Conservation (phyloP, 495 filamentous ascomycete genomes). For the Xylaria grammica region DNA sequence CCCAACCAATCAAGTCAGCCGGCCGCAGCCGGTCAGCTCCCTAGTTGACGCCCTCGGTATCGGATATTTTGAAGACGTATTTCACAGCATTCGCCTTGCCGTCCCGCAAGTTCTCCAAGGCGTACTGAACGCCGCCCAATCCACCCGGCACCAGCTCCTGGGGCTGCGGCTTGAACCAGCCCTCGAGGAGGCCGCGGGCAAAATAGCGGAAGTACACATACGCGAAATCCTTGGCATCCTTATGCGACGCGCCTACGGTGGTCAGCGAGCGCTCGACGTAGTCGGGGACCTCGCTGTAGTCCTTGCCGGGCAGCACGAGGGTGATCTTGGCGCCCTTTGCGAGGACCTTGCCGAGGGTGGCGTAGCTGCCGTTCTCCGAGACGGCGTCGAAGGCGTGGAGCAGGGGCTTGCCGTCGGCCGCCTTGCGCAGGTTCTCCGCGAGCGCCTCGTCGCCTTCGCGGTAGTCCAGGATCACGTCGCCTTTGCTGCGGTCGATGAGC, state of each 20-base stretch:
- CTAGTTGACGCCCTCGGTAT: constrained; percentile 55
- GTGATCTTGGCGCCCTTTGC: constrained; percentile 55
- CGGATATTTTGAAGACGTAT: constrained; percentile 70
- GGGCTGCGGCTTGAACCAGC: constrained; percentile 68
- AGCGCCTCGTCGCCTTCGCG: constrained; percentile 63
- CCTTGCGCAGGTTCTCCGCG: constrained; percentile 55
- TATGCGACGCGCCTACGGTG: constrained; percentile 58
- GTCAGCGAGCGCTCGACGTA: constrained; percentile 42
- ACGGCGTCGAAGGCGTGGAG: constrained; percentile 66
- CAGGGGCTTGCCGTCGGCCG: constrained; percentile 39
- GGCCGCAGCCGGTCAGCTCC: too few species aligned
- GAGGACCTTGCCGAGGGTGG: constrained; percentile 46
- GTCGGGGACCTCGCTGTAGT: constrained; percentile 41
- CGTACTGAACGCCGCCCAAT: constrained; percentile 61
- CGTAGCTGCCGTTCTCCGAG: constrained; percentile 56
- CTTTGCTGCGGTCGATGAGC: constrained; percentile 66
- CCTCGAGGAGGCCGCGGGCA: constrained; percentile 56
- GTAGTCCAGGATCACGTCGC: constrained; percentile 76
- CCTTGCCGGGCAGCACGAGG: constrained; percentile 54
- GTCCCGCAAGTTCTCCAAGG: constrained; percentile 59
- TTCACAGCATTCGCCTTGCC: constrained; percentile 72
- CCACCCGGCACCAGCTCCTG: constrained; percentile 65
- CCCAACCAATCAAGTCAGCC: background rate
- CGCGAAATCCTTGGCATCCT: constrained; percentile 60
- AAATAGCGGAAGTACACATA: constrained; percentile 61